Evolutionary conservation across 768 basidiomycete species (phyloP), one percentile per base, ranked within the genome.

Genomic region (Auricularia sp.): DNA sequence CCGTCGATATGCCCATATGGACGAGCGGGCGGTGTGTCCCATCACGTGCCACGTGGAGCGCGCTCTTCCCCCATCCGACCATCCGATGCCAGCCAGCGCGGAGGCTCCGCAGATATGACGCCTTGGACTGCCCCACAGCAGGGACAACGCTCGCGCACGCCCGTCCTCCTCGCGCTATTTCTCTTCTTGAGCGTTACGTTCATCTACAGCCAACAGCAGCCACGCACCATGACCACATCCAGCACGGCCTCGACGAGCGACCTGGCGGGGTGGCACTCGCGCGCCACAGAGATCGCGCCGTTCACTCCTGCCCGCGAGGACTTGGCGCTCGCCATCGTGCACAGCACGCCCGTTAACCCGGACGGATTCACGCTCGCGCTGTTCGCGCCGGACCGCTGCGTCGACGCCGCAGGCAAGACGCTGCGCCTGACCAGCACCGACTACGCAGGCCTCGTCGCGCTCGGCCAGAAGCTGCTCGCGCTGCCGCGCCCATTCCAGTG

Each of bases 301-400:
- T 64, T 59, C 21, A 54, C 18, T 24, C 54, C 56, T 6, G 56
- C 54, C 35, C 29, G 21, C n/a, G 54, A 58, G 4, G 64, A 58
- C 36, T 39, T 64, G 7, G 54, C 39, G 36, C 18, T 64, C 54
- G 39, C 33, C 29, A 54, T 61, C 14, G n/a, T 64, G 29, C 35
- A 44, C 54, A 59, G 39, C 33, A 58, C 64, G 8, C 64, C 34
- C 13, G 64, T 64, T 54, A 56, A 59, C 36, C 64, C 64, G 3
- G 64, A 64, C 37, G 64, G 64, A 29, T 64, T 64, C 36, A 64
- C 64, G 35, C 21, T 64, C 54, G 64, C 64, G 24, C 56, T 64
- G 24, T 58, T 64, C 64, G 58, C 54, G 33, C 64, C 64, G 4
- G 24, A 35, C 29, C 56, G 37, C 18, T 45, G 29, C 54, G 56